Evolutionary conservation across 257 asterid species (phyloP), one percentile per base, ranked within the genome.

Genomic region (Voacanga thouarsii): DNA sequence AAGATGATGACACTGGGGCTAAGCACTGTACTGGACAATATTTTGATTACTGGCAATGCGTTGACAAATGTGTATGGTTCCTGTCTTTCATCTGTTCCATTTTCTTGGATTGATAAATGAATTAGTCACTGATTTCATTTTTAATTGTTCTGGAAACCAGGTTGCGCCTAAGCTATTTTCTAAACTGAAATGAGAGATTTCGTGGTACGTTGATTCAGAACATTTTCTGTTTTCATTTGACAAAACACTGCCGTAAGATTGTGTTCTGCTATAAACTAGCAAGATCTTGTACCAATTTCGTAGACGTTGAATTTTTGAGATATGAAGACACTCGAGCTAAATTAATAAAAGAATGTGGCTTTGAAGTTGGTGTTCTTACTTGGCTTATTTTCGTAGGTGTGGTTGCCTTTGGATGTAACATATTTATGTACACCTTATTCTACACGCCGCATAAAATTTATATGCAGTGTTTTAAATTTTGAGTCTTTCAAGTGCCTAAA

Each of bases 11-110:
- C 7, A 84, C 89, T 51, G 98, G 97, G 74, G 82, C 82, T 82
- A 91, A 89, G 83, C 97, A 93, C 81, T 93, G 98, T 76, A 91
- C 97, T 0, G 98, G 98, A 57, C 98, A 93, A 81, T 90, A 89
- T 88, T 93, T 93, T 68, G 98, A 93, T 81, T 91, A 90, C 57
- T 91, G 96, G 92, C 92, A 87, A 49, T 93, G 98, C 47, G 86
- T 93, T 15, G 98, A 93, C 89, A 81, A 77, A 84, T 89, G 92
- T 26, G 97, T 90, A 90, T 77, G 94, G 47, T 19, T 39, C 61
- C 43, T 59, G 55, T 56, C 71, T 53, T 74, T 80, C 78, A 24
- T 19, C 12, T 68, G 21, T 28, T 37, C 16, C 11, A n/a, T n/a
- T 75, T 55, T 39, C 47, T 64, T 55, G 11, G 45, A 6, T 70